A percentile compares a stretch with the other conserved stretches of the same genome.
phyloP scores from a whole-genome alignment of 2,329 filamentous ascomycete species.

The Nemania sp. region DNA sequence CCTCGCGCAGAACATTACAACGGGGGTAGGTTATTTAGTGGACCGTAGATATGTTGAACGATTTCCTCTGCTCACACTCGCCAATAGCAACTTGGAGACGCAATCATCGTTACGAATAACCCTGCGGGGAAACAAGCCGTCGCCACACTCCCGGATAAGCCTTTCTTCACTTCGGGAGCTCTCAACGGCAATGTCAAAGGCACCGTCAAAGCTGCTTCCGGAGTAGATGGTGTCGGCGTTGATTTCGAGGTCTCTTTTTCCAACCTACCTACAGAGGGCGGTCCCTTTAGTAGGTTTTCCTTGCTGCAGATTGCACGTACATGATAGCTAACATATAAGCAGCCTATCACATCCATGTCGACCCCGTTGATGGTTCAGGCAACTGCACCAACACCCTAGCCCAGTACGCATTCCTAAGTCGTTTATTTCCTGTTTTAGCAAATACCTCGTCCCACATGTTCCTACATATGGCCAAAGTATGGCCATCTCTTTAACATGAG shows the following conservation, averaged over 20 bases:
- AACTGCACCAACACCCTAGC: constrained; percentile 77
- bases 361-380: constrained; percentile 71
- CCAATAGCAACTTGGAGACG: constrained; percentile 59
- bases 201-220: constrained; percentile 60
- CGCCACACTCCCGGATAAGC: constrained; percentile 66
- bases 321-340: constrained; percentile 36
- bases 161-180: constrained; percentile 62
- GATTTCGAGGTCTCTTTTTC: constrained; percentile 66
- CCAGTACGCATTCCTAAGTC: constrained; percentile 56
- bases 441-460: not conserved
- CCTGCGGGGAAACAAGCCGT: constrained; percentile 65
- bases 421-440: constrained; percentile 11
- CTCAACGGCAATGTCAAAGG: constrained; percentile 67
- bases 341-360: constrained; percentile 80
- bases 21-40: constrained; percentile 44
- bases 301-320: not conserved
- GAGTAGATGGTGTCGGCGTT: constrained; percentile 65
- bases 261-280: constrained; percentile 68
- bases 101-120: constrained; percentile 67
- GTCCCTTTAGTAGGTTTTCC: constrained; percentile 68
- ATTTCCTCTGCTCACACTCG: constrained; percentile 36
- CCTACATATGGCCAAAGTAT: constrained; percentile 11
- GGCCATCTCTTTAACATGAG: constrained; percentile 10
- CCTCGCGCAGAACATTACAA: constrained; percentile 45
- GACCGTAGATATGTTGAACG: not conserved